These are phyloP conservation scores for Paecilomyces sp. DNA, from an alignment of 2,329 filamentous ascomycete species.

Conservation along the genomic window DNA sequence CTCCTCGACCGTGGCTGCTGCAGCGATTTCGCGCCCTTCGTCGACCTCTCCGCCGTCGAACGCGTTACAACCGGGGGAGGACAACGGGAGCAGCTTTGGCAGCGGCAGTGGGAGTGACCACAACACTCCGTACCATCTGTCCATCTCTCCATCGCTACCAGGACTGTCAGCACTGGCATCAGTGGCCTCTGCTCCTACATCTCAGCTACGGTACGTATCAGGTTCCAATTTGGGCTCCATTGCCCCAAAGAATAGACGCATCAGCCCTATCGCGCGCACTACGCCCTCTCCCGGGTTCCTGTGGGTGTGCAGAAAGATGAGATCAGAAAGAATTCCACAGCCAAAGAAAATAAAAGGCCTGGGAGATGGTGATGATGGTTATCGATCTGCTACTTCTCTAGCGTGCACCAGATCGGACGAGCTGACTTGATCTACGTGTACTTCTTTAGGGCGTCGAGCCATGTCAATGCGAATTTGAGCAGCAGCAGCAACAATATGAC, in stretches of 20 bases:
- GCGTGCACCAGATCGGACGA: background rate
- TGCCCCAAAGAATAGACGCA: background rate
- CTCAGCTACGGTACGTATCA: slow-evolving; percentile 44
- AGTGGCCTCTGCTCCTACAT: slow-evolving; percentile 46
- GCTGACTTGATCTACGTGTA: slow-evolving; percentile 1
- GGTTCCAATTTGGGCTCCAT: background rate
- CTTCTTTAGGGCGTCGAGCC: slow-evolving; percentile 18
- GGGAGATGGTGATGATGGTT: background rate
- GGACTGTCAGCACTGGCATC: slow-evolving; percentile 55
- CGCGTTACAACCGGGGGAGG: slow-evolving; percentile 24
- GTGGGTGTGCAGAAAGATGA: background rate
- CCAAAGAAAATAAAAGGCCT: background rate
- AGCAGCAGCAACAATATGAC: slow-evolving; percentile 52
- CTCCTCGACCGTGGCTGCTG: slow-evolving; percentile 34
- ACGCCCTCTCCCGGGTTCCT: background rate
- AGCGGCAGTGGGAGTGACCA: slow-evolving; percentile 14
- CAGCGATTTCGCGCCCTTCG: slow-evolving; percentile 47
- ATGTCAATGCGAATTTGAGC: slow-evolving; percentile 28
- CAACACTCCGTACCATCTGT: slow-evolving; percentile 18
- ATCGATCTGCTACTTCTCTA: background rate
- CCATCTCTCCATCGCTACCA: slow-evolving; percentile 42
- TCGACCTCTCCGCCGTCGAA: slow-evolving; percentile 44
- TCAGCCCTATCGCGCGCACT: background rate
- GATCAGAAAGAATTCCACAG: background rate
- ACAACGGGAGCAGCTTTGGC: slow-evolving; percentile 16